Conservation (phyloP, 2,329 filamentous ascomycete genomes). For the Aspergillus ochraceoroseus region DNA sequence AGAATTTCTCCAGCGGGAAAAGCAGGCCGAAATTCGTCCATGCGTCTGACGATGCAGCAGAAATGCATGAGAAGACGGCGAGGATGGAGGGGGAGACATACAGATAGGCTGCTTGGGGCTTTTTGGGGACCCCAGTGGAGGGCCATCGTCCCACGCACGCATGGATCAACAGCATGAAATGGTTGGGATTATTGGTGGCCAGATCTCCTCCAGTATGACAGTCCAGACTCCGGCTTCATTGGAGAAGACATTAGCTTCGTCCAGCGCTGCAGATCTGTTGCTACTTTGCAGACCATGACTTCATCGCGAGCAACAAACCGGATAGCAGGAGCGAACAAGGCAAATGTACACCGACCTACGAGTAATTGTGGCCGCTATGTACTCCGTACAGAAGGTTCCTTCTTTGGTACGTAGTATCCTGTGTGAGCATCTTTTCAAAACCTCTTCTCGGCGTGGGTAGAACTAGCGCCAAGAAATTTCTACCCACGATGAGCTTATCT, state of each 20-base stretch:
- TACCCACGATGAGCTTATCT: no score
- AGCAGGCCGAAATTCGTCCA: constrained; percentile 15
- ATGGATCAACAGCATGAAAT: constrained; percentile 9
- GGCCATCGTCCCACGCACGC: constrained; percentile 12
- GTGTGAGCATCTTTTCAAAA: no score
- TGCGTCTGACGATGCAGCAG: constrained; percentile 19
- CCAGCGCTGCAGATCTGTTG: constrained; percentile 10
- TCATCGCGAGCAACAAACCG: constrained; percentile 5
- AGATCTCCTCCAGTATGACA: no score
- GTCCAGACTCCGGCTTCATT: background rate
- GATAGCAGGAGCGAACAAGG: no score
- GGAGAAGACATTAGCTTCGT: constrained; percentile 3
- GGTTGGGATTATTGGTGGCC: background rate
- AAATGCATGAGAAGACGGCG: constrained; percentile 15
- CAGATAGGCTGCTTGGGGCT: constrained; percentile 15
- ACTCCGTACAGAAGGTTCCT: no score
- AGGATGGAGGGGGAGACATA: constrained; percentile 18
- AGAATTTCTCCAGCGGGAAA: constrained; percentile 7
- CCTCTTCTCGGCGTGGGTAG: no score
- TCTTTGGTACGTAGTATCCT: no score
- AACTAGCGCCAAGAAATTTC: no score
- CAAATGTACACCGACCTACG: no score
- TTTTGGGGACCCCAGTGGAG: constrained; percentile 5
- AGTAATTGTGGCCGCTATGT: no score
- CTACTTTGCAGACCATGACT: constrained; percentile 10